phyloP scores from a whole-genome alignment of 2,329 filamentous ascomycete species.

The Aaosphaeria pasadenensis region DNA sequence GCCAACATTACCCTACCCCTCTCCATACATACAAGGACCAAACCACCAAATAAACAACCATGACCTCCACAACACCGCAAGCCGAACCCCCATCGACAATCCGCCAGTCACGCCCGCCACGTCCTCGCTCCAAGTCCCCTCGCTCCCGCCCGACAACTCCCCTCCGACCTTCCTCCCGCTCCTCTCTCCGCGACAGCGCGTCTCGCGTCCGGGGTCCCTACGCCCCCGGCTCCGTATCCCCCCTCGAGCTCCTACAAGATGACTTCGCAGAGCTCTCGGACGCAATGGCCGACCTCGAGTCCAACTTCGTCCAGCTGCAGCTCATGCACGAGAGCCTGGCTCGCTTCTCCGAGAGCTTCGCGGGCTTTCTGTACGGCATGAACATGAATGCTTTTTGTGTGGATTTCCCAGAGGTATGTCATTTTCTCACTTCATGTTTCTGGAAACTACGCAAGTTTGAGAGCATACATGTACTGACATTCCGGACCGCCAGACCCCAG shows the following conservation, averaged over 20 bases:
- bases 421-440: background rate
- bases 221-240: constrained; percentile 54
- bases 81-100: constrained; percentile 17
- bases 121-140: constrained; percentile 56
- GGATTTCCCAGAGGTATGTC: constrained; percentile 88
- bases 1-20: no score
- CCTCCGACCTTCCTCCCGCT: constrained; percentile 83
- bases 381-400: constrained; percentile 99
- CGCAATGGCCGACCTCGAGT: constrained; percentile 90
- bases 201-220: constrained; percentile 42
- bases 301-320: constrained; percentile 96
- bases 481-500: constrained; percentile 61
- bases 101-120: constrained; percentile 12
- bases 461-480: background rate
- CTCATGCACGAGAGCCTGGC: constrained; percentile 93
- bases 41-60: constrained; percentile 17
- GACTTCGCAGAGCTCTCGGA: constrained; percentile 92
- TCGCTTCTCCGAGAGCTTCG: constrained; percentile 93
- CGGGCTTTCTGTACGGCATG: constrained; percentile 88
- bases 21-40: constrained; percentile 4
- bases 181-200: constrained; percentile 67
- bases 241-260: constrained; percentile 80
- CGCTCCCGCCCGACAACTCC: constrained; percentile 84
- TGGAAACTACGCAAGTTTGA: background rate
- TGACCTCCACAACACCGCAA: constrained; percentile 17